Conservation (phyloP, 2,329 filamentous ascomycete genomes). For the Fusarium napiforme region DNA sequence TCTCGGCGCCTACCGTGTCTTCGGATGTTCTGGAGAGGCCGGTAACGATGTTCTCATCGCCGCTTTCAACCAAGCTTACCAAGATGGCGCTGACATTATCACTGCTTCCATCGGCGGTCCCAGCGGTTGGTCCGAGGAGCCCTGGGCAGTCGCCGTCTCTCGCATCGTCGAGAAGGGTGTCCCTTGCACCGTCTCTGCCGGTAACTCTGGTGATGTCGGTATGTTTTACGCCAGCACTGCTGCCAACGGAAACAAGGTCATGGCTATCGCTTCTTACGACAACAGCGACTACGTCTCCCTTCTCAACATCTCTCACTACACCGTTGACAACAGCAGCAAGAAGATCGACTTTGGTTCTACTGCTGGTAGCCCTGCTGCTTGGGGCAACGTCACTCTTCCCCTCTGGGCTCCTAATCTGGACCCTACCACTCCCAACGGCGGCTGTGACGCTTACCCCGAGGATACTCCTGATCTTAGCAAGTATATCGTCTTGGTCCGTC, state of each 20-base stretch:
- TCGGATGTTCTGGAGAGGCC: conserved; percentile 62
- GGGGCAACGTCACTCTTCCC: conserved; percentile 57
- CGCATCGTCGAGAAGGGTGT: conserved; percentile 65
- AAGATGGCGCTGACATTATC: conserved; percentile 68
- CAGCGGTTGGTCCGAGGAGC: conserved; percentile 63
- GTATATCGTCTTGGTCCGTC: conserved; percentile 68
- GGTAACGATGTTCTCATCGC: conserved; percentile 67
- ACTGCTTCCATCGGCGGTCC: conserved; percentile 63
- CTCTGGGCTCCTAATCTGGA: conserved; percentile 63
- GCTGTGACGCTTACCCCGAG: conserved; percentile 62
- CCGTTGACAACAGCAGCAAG: conserved; percentile 49
- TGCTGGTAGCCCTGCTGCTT: conserved; percentile 55
- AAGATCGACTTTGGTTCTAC: conserved; percentile 53
- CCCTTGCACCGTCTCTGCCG: conserved; percentile 63
- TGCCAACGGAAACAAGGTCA: conserved; percentile 59
- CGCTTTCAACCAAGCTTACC: conserved; percentile 68
- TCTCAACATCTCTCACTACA: conserved; percentile 55
- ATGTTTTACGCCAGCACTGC: conserved; percentile 63
- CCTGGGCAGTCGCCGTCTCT: conserved; percentile 61
- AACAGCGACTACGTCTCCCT: conserved; percentile 58
- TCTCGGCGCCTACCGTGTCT: conserved; percentile 67
- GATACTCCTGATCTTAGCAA: conserved; percentile 66
- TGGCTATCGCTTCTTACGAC: conserved; percentile 62
- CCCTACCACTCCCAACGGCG: conserved; percentile 59
- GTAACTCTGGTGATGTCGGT: conserved; percentile 59